phyloP scores from a whole-genome alignment of 2,329 filamentous ascomycete species.

The Penicillium thymicola region DNA sequence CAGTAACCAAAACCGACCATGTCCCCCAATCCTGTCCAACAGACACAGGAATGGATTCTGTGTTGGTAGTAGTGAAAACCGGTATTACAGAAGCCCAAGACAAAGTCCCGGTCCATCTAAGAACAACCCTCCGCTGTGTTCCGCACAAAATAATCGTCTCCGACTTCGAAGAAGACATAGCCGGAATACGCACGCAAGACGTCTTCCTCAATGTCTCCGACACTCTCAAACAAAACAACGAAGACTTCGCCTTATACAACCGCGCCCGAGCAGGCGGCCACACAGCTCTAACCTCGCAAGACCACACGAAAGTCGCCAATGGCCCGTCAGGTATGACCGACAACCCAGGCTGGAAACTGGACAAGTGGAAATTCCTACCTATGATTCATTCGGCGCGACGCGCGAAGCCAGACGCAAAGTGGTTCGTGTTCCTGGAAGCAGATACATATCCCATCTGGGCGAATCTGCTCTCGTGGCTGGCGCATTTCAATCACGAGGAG shows the following conservation, averaged over 20 bases:
- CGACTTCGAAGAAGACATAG: conserved; percentile 53
- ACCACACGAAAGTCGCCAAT: conserved; percentile 30
- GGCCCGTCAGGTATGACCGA: conserved; percentile 33
- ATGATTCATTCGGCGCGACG: conserved; percentile 49
- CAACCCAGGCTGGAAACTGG: conserved; percentile 47
- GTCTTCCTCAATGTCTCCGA: conserved; percentile 45
- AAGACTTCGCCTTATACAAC: conserved; percentile 35
- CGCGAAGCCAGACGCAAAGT: conserved; percentile 47
- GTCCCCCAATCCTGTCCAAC: conserved; percentile 26
- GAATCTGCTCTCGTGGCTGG: conserved; percentile 52
- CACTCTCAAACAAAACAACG: conserved; percentile 9
- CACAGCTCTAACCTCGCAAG: conserved; percentile 30
- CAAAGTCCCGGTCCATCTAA: conserved; percentile 54
- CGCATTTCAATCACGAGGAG: conserved; percentile 43
- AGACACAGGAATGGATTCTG: conserved; percentile 46
- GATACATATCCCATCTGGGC: conserved; percentile 55
- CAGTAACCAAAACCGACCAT: not conserved
- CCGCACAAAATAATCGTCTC: conserved; percentile 57
- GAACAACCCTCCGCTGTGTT: conserved; percentile 54
- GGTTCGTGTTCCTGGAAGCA: conserved; percentile 56
- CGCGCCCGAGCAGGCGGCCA: conserved; percentile 41
- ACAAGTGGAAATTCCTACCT: conserved; percentile 57
- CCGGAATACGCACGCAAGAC: conserved; percentile 50
- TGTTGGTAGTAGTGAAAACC: conserved; percentile 57
- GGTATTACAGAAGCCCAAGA: conserved; percentile 56